phyloP scores from a whole-genome alignment of 78 protist genomes.

The Goniomonas avonlea region DNA sequence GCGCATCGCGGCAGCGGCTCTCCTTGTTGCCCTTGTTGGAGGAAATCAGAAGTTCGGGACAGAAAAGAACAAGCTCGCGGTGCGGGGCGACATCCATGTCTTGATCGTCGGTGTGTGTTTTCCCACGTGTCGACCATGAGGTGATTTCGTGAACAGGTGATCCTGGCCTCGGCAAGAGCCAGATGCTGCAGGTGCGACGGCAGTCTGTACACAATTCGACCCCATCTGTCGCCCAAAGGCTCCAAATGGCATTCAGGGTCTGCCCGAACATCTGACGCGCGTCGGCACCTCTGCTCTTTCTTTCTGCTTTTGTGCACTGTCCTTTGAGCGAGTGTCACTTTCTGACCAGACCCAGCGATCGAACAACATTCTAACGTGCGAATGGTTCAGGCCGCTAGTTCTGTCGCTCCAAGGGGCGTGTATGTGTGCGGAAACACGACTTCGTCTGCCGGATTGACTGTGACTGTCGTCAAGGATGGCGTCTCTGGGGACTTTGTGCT shows the following conservation, averaged over 20 bases:
- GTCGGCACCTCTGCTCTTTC: too few relatives aligned
- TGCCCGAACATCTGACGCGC: background rate
- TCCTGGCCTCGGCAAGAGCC: constrained; percentile 32
- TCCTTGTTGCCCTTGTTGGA: background rate
- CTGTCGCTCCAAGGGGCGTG: constrained; percentile 86
- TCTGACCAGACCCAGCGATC: too few relatives aligned
- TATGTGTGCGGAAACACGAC: constrained; percentile 96
- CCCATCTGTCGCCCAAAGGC: too few relatives aligned
- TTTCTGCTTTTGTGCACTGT: too few relatives aligned
- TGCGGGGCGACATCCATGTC: constrained; percentile 87
- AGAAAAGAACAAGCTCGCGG: constrained; percentile 31
- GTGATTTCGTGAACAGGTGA: too few relatives aligned
- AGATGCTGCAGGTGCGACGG: constrained; percentile 85
- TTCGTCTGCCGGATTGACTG: constrained; percentile 91
- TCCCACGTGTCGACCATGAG: too few relatives aligned
- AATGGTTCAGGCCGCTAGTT: too few relatives aligned
- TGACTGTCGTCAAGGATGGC: constrained; percentile 72
- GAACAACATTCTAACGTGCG: too few relatives aligned
- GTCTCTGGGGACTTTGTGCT: constrained; percentile 87
- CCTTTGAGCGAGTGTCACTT: too few relatives aligned
- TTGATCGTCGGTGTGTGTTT: constrained; percentile 97
- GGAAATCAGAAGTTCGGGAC: constrained; percentile 30
- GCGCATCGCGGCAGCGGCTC: background rate
- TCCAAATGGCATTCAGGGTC: background rate
- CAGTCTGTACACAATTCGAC: too few relatives aligned